These are phyloP conservation scores for Talaromyces sp. DNA, from an alignment of 2,329 filamentous ascomycete species.

Conservation along the genomic window DNA sequence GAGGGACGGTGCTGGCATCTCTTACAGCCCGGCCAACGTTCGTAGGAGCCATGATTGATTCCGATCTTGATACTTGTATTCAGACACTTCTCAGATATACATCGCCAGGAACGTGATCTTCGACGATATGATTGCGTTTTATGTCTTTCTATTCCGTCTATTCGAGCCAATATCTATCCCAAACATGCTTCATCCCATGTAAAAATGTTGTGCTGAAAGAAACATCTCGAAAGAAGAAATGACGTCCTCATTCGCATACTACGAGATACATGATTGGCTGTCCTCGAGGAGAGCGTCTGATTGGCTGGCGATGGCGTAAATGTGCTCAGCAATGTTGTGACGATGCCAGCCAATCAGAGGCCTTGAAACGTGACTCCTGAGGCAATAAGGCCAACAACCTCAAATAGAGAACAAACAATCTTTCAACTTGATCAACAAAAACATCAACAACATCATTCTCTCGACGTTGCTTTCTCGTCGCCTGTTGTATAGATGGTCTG, in stretches of 20 bases:
- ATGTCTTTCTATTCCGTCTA: not conserved
- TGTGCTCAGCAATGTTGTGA: not conserved
- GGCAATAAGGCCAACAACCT: not conserved
- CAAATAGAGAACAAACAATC: not conserved
- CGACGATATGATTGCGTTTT: not conserved
- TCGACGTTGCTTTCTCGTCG: not conserved
- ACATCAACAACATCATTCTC: not conserved
- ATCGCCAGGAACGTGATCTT: not conserved
- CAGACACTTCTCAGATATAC: not conserved
- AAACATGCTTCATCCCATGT: not conserved
- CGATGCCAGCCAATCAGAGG: not conserved
- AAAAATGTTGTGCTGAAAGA: not conserved
- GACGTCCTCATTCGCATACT: not conserved
- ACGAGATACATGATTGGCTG: not conserved
- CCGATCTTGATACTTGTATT: not conserved
- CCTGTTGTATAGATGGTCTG: not conserved
- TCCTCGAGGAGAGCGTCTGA: not conserved
- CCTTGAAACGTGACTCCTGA: not conserved
- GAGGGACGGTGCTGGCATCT: conserved; percentile 9
- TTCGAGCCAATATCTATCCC: not conserved
- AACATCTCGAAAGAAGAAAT: not conserved
- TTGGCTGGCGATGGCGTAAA: not conserved
- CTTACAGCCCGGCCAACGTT: not conserved
- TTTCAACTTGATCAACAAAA: not conserved
- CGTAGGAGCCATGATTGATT: not conserved